Percentiles rank a stretch among this genome's conserved stretches.
Evolutionary conservation across 176 grass and related monocot species (phyloP).

Genomic region (Lolium rigidum): DNA sequence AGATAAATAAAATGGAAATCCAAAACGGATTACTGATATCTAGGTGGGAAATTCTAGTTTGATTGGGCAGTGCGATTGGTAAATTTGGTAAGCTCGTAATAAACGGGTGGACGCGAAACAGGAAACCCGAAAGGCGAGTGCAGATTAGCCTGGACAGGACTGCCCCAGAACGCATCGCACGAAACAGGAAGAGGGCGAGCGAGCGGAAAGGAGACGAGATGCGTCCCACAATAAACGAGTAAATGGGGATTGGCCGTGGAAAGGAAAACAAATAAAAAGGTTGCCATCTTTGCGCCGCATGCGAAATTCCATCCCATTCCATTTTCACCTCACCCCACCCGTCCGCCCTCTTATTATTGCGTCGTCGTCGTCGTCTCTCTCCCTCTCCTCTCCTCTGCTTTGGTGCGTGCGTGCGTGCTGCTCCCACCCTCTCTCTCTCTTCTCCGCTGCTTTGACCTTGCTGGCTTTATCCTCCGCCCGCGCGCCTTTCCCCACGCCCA

Average conservation of each 20-base stretch:
- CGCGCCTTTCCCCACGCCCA: constrained; percentile 36
- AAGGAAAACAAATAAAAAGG: constrained; percentile 31
- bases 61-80: too few relatives aligned
- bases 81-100: not conserved
- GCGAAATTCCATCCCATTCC: not conserved
- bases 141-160: not conserved
- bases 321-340: not conserved
- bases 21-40: too few relatives aligned
- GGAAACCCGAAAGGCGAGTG: constrained; percentile 17
- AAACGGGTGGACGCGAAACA: not conserved
- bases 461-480: constrained; percentile 24
- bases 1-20: too few relatives aligned
- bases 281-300: constrained; percentile 59
- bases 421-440: not conserved
- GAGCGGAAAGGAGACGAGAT: not conserved
- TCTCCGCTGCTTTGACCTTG: constrained; percentile 45
- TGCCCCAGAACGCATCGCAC: not conserved
- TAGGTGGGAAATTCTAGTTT: too few relatives aligned
- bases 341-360: constrained; percentile 28
- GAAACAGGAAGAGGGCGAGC: not conserved
- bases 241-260: constrained; percentile 48
- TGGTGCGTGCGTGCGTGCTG: constrained; percentile 12
- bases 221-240: constrained; percentile 13
- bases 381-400: constrained; percentile 6
- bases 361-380: not conserved